Base-by-base conservation (phyloP, 495 filamentous ascomycete genomes). In the Clavariopsis aquatica region DNA sequence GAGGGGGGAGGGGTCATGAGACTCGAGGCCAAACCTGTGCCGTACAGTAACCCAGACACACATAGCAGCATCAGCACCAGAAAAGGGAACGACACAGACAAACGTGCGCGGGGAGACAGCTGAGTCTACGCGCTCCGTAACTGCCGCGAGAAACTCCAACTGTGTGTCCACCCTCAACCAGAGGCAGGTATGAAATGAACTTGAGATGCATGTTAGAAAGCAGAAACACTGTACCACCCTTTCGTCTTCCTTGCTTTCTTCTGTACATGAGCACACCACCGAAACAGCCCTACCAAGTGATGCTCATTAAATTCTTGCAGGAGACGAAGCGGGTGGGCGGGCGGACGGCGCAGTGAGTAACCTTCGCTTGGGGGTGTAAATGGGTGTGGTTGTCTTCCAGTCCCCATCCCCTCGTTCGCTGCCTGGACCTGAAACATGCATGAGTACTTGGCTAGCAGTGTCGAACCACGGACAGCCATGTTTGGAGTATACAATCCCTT, bases 211-310 rank as follows among this genome's bases (percentile, higher is more conserved):
- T 62, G 24, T 28, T 55, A 47, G 45, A 45, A 23, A 17, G n/a
- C 15, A 43, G 38, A 43, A 19, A 36, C 36, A 43, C 36, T 49
- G n/a, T n/a, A n/a, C 31, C 45, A 52, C 13, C n/a, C n/a, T 22
- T n/a, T 60, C 38, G 29, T 19, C 31, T 15, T 43, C 38, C 38
- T 43, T 43, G n/a, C 65, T 53, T 64, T 31, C 53, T 51, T 57
- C 28, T 53, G 54, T 64, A 64, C 59, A 68, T 64, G 59, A 68
- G 46, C 36, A 63, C 65, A 63, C 60, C 65, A 52, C 41, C 55
- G 45, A 49, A 47, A 24, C 38, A 54, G 65, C 65, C 65, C 60
- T 68, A 49, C 60, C 65, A 63, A 64, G 60, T 29, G 15, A 15
- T 4, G 4, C n/a, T 10, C n/a, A 53, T 55, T 9, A 49, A 20